Evolutionary conservation across 805 yeast species (phyloP).

Genomic region (Kodamaea lidongshanica): DNA sequence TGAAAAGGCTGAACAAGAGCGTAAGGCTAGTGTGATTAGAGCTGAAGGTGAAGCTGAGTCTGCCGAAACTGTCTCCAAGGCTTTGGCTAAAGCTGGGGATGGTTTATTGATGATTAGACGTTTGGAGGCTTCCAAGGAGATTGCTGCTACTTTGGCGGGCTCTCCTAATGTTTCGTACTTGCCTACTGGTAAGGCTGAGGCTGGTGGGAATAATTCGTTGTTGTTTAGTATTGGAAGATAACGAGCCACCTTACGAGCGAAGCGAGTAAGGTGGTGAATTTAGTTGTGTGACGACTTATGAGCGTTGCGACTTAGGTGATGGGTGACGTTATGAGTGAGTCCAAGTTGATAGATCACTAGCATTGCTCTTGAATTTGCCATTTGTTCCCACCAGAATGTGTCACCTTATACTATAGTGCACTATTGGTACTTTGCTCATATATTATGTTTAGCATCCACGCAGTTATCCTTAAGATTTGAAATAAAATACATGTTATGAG

Average conservation of each 20-base stretch:
- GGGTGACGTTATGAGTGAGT: too few relatives aligned
- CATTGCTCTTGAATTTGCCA: too few relatives aligned
- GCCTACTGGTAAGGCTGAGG: constrained; percentile 45
- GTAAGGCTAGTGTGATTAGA: constrained; percentile 88
- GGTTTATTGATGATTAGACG: constrained; percentile 90
- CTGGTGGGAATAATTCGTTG: constrained; percentile 45
- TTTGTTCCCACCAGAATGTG: too few relatives aligned
- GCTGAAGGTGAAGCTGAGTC: constrained; percentile 99
- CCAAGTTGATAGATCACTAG: too few relatives aligned
- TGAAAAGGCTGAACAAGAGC: constrained; percentile 95
- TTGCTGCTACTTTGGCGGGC: constrained; percentile 78
- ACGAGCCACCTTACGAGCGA: constrained; percentile 5
- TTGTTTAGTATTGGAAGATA: constrained; percentile 66
- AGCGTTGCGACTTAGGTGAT: too few relatives aligned
- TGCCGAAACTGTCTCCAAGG: constrained; percentile 90
- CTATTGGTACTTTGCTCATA: too few relatives aligned
- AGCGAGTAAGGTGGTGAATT: too few relatives aligned
- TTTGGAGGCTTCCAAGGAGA: constrained; percentile 93
- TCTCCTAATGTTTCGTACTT: constrained; percentile 85
- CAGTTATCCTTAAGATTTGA: too few relatives aligned
- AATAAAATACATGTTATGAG: too few relatives aligned
- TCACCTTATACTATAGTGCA: too few relatives aligned
- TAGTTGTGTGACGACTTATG: too few relatives aligned
- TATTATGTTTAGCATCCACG: too few relatives aligned
- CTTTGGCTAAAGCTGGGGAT: constrained; percentile 90